Evolutionary conservation across 208 protist species (phyloP).

Genomic region (Acanthamoeba healyi): DNA sequence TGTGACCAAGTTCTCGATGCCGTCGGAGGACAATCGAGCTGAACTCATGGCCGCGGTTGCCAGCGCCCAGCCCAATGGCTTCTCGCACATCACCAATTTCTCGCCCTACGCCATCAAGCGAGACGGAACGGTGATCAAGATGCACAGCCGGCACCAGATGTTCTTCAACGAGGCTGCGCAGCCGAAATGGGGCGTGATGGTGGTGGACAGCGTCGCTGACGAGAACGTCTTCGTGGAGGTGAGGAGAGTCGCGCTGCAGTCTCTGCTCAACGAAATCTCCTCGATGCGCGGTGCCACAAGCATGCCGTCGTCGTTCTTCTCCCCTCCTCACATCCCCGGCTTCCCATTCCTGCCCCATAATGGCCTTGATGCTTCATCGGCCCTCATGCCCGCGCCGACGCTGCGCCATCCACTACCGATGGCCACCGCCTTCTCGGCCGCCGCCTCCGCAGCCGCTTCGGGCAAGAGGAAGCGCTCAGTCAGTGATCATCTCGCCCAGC

Average conservation of each 20-base stretch:
- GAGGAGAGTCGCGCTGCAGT: conserved; percentile 6
- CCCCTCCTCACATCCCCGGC: background rate
- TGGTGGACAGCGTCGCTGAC: background rate
- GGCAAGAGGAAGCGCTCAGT: background rate
- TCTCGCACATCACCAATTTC: background rate
- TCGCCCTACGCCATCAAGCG: conserved; percentile 43
- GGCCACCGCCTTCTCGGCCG: background rate
- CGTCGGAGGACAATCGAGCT: background rate
- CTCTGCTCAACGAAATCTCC: background rate
- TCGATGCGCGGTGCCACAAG: background rate
- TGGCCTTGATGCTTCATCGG: background rate
- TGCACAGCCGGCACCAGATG: conserved; percentile 8
- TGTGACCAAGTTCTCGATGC: conserved; percentile 42
- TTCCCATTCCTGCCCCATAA: background rate
- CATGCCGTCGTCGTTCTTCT: background rate
- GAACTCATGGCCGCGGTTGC: background rate
- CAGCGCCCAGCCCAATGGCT: background rate
- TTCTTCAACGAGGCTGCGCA: conserved; percentile 46
- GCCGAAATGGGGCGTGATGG: conserved; percentile 44
- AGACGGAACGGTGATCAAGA: conserved; percentile 6
- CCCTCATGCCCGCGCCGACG: background rate
- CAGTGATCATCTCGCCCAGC: background rate
- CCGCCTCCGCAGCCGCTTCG: background rate
- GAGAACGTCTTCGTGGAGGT: conserved; percentile 36
- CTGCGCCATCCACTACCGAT: background rate